Evolutionary conservation across 2,329 filamentous ascomycete genomes (phyloP), one percentile per base, ranked within the genome.

Genomic region (Achaetomium macrosporum): DNA sequence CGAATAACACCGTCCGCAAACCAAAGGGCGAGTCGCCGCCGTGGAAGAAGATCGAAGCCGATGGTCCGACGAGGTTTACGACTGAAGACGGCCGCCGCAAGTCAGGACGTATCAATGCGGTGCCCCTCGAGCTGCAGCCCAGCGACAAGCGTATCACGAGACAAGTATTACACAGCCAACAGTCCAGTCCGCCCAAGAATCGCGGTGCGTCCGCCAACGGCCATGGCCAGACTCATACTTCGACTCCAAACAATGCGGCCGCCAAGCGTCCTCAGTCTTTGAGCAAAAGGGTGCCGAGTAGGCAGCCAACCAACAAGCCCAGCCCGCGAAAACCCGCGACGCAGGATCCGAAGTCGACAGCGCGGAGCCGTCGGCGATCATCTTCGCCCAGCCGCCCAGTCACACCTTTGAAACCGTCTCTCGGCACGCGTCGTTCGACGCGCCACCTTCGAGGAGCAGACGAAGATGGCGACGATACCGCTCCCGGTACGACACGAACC

Each of bases 1-100:
- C 54, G 53, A 63, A 59, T 19, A 62, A 55, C 51, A 58, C 69
- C 54, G 67, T 74, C 57, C 69, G 74, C 56, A 64, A 69, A 64
- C 63, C 66, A 15, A 75, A 84, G 71, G 72, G 74, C 49, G 76
- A 79, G 55, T 97, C 92, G 58, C 93, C 93, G 59, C 93, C 93
- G 19, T 99, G 93, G 93, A 97, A 93, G 74, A 88, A 83, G 64
- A 80, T 88, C 57, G 80, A 80, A 54, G 89, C 87, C 39, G 88
- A 95, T 29, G 93, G 93, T 0, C 93, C 93, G 19, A 93, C 92
- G 3, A 87, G 88, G 0, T 91, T 95, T 66, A 80, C 92, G 66
- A 80, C 87, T 42, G 81, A 78, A 72, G 87, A 78, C 79, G 89
- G 88, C 45, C 78, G 78, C 58, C 78, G 83, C 55, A 85, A 83